Evolutionary conservation across 1,139 yeast genomes (phyloP), one percentile per base, ranked within the genome.

Genomic region (Blastobotrys arbuscula): DNA sequence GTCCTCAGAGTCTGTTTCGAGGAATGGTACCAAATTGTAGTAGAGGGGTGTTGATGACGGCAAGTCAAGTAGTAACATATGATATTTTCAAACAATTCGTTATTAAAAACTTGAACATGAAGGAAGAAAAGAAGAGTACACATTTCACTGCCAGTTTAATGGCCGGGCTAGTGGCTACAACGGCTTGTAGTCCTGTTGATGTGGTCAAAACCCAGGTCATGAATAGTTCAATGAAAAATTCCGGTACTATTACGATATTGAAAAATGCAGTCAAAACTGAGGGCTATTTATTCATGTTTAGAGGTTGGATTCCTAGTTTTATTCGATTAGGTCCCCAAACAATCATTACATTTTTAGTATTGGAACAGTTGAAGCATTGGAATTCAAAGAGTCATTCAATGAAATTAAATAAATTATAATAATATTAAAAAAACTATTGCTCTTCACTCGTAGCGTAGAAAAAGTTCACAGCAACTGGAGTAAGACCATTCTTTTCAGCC

Each of bases 251-350:
- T 2, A 56, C 67, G 2, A 79, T 83, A 31, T 69, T 86, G 55
- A 60, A 59, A 1, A 63, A 68, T 12, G 88, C 94, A 1, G 74
- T 86, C 34, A 76, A 75, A 56, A 70, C 64, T 20, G 96, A 87
- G 67, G 95, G 95, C 24, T 71, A 78, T 12, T 77, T 81, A 1
- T 87, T 87, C 67, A 79, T 86, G 81, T 87, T 87, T 66, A 75
- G 95, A 66, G 96, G 96, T 21, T 88, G 96, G 96, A 70, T 84
- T 39, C 96, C 96, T 30, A 81, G 94, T 26, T 88, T 88, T 64
- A 78, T 87, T 9, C 79, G 96, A 63, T 73, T 88, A 54, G 96
- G 95, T 0, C 96, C 96, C 28, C 95, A 87, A 59, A 88, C 96
- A 0, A 85, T 88, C 54, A 79, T 88, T 30, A 88, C 95, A 1